Evolutionary conservation across 345 rosid genomes (phyloP), one percentile per base, ranked within the genome.

Genomic region (Trapa incisa): DNA sequence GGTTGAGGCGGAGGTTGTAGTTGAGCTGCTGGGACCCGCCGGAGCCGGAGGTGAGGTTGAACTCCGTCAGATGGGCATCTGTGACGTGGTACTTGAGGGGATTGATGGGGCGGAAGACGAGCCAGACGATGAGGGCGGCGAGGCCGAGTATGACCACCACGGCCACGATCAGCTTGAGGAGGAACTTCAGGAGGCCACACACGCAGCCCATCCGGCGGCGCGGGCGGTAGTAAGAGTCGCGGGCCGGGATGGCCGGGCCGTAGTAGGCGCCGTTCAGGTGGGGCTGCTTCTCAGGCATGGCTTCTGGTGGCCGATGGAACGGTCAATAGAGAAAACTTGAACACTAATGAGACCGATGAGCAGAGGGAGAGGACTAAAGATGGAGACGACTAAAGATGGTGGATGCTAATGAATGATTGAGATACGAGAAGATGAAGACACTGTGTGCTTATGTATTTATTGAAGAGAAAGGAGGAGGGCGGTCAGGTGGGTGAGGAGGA

Each of bases 41-140:
- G 67, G 74, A 12, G 37, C 14, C 29, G 53, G 67, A 22, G 48
- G 67, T 58, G 73, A 73, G 12, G 70, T 72, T 81, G 79, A 76
- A 81, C 53, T 74, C 65, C 5, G 80, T 65, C n/a, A 81, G 77
- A 29, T 61, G 63, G 2, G 80, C 82, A 15, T 78, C 80, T 10
- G 80, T 74, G 56, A 78, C 82, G 53, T 81, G 75, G 69, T 76
- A 74, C 47, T 78, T 76, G 72, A 81, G 72, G 53, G 50, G 65
- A 75, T 72, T 76, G 29, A 22, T 22, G 74, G 85, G 82, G 29
- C 79, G 82, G 69, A 81, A 67, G 37, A 81, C 38, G 65, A 81
- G 78, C 84, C 84, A 81, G 80, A 81, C 68, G 42, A 81, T 5
- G 57, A 81, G 50, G 63, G 53, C 38, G 47, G 75, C 76, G 22